These are phyloP conservation scores for Amborella trichopoda DNA, from an alignment of 164 flowering plant species.

Conservation along the genomic window DNA sequence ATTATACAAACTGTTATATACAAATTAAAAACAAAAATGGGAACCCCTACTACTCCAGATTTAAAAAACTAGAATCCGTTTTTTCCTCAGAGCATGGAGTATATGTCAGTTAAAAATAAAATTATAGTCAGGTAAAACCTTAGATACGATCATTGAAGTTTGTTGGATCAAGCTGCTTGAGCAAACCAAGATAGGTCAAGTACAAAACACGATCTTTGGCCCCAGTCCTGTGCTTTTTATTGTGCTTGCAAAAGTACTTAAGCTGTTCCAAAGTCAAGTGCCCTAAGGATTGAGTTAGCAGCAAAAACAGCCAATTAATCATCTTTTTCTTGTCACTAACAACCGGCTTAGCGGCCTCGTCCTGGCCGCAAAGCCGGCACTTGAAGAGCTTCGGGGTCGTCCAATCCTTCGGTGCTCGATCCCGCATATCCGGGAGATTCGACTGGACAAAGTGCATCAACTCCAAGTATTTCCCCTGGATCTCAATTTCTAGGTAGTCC, in stretches of 20 bases:
- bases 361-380: constrained; percentile 30
- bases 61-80: too few species aligned
- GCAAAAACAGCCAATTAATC: constrained; percentile 43
- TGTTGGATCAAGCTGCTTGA: constrained; percentile 23
- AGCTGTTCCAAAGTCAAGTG: constrained; percentile 24
- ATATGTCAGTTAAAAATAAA: too few species aligned
- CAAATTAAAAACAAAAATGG: too few species aligned
- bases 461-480: constrained; percentile 24
- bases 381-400: constrained; percentile 23
- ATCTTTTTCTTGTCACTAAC: constrained; percentile 28
- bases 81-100: too few species aligned
- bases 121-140: too few species aligned
- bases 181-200: constrained; percentile 20
- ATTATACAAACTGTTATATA: too few species aligned
- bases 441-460: constrained; percentile 10
- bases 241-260: constrained; percentile 38
- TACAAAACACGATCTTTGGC: constrained; percentile 39
- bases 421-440: constrained; percentile 17
- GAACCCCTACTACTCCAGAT: too few species aligned
- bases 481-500: constrained; percentile 19
- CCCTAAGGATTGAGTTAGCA: constrained; percentile 30
- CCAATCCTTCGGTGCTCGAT: constrained; percentile 55
- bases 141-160: too few species aligned
- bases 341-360: constrained; percentile 33
- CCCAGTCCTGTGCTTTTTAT: constrained; percentile 28